Percentiles rank a stretch among this genome's conserved stretches.
These are phyloP conservation scores for Pseudohalonectria lignicola DNA, from an alignment of 2,329 filamentous ascomycete genomes.

Conservation along the genomic window DNA sequence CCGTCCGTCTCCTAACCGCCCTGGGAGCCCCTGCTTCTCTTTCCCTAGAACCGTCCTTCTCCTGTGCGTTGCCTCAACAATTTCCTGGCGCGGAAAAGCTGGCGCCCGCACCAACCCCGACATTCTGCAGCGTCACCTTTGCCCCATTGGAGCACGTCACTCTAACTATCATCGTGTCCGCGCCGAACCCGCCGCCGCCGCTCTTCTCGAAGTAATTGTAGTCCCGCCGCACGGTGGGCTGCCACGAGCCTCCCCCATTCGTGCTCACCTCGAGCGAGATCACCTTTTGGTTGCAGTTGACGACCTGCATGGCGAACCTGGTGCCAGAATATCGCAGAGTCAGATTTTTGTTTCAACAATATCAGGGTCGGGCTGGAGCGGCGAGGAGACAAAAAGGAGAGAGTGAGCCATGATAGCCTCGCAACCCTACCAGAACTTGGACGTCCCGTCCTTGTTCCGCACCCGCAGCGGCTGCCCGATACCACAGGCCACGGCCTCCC, in stretches of 20 bases:
- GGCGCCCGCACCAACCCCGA: slow-evolving; percentile 4
- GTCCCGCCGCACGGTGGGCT: slow-evolving; percentile 36
- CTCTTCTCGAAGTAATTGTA: slow-evolving; percentile 55
- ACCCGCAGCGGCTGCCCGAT: slow-evolving; percentile 29
- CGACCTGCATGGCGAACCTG: slow-evolving; percentile 44
- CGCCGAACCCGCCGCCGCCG: slow-evolving; percentile 23
- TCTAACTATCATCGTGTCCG: slow-evolving; percentile 3
- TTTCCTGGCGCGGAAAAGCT: slow-evolving; percentile 2
- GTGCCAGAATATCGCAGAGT: neutral
- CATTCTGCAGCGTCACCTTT: slow-evolving; percentile 1
- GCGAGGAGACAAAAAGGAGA: neutral
- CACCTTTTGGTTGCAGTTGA: slow-evolving; percentile 49
- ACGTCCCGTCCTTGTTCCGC: slow-evolving; percentile 32
- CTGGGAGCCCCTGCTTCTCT: no score
- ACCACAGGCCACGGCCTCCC: slow-evolving; percentile 25
- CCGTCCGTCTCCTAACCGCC: no score
- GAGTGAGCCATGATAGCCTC: no score
- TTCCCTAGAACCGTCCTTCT: no score
- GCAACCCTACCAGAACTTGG: slow-evolving; percentile 27
- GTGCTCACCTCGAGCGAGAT: slow-evolving; percentile 47
- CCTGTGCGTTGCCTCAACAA: no score
- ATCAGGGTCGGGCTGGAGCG: neutral
- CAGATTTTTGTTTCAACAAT: neutral
- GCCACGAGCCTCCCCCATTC: slow-evolving; percentile 48
- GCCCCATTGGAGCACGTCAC: slow-evolving; percentile 4